Evolutionary conservation across 768 basidiomycete genomes (phyloP), one percentile per base, ranked within the genome.

Genomic region (Galerina marginata): DNA sequence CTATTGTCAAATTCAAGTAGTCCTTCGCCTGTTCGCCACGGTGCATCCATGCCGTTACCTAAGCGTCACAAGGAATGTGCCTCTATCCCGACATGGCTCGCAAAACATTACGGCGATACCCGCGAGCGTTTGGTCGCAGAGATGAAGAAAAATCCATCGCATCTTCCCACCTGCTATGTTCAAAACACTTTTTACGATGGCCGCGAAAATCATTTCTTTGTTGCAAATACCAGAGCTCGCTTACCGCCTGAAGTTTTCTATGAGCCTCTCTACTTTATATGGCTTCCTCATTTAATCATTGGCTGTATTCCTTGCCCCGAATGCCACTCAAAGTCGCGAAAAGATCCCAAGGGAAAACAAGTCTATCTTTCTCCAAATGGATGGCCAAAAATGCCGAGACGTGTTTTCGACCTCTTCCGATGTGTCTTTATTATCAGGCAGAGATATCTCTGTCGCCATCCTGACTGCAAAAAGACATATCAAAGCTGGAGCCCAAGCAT

Each of bases 381-480:
- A 26, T 66, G 65, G 65, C 59, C 65, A 29, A 53, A 50, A 39
- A 46, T 52, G 48, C 59, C 59, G 25, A 37, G 57, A 10, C 50
- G 63, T 33, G 62, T 63, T 38, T 56, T 66, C n/a, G 53, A 64
- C 44, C 37, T 66, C 11, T 59, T 64, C 33, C 45, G 43, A 37
- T 54, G 53, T 33, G 49, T 66, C 25, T 66, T 51, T 25, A 59
- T 66, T 48, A 57, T 66, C 20, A 56, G 65, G n/a, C 51, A 66
- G 38, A 38, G 51, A 33, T 66, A 66, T 50, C 6, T 26, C 25
- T 49, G 48, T n/a, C 23, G 11, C 2, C 14, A 49, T 36, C 6
- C 23, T n/a, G 42, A 29, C 23, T 51, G 49, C 49, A 58, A 42
- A 47, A 36, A 52, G 39, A 25, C 38, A 23, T 44, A 15, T 45